Evolutionary conservation across 176 grass and related monocot species (phyloP).

Genomic region (Puccinellia tenuiflora): DNA sequence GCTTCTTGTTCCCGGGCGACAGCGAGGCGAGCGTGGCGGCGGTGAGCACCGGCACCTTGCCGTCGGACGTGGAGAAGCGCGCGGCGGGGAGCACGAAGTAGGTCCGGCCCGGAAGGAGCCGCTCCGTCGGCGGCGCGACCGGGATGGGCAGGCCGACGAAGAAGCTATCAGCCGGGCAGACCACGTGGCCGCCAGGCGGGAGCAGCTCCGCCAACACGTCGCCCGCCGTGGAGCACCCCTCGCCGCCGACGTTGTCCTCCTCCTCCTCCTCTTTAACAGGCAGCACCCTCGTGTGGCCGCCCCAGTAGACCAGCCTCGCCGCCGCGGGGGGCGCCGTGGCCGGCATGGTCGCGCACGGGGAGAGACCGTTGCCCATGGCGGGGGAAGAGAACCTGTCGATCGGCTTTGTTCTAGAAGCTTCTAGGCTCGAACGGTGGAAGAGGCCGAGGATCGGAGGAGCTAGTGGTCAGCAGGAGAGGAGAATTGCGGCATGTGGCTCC

Average conservation of each 20-base stretch:
- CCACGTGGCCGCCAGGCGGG: conserved; percentile 23
- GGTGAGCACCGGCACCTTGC: conserved; percentile 48
- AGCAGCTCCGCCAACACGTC: conserved; percentile 49
- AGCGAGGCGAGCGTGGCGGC: conserved; percentile 63
- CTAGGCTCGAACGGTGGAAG: background rate
- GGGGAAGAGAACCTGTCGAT: too few species aligned
- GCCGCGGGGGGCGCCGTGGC: background rate
- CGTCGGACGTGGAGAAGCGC: conserved; percentile 22
- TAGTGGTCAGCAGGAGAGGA: background rate
- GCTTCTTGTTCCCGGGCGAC: conserved; percentile 13
- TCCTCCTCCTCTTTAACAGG: background rate
- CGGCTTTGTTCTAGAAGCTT: conserved; percentile 11
- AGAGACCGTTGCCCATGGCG: conserved; percentile 66
- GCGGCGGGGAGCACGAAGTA: conserved; percentile 75
- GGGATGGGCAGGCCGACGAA: conserved; percentile 75
- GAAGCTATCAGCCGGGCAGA: conserved; percentile 73
- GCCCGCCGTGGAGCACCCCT: conserved; percentile 20
- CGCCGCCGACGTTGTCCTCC: too few species aligned
- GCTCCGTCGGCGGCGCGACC: conserved; percentile 35
- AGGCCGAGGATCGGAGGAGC: background rate
- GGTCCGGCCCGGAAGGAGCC: conserved; percentile 50
- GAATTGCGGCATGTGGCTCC: background rate
- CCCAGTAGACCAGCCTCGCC: conserved; percentile 61
- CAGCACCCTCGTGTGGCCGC: conserved; percentile 38
- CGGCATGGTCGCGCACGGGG: conserved; percentile 39